Evolutionary conservation across 495 filamentous ascomycete species (phyloP).

Genomic region (Talaromyces thailandensis): DNA sequence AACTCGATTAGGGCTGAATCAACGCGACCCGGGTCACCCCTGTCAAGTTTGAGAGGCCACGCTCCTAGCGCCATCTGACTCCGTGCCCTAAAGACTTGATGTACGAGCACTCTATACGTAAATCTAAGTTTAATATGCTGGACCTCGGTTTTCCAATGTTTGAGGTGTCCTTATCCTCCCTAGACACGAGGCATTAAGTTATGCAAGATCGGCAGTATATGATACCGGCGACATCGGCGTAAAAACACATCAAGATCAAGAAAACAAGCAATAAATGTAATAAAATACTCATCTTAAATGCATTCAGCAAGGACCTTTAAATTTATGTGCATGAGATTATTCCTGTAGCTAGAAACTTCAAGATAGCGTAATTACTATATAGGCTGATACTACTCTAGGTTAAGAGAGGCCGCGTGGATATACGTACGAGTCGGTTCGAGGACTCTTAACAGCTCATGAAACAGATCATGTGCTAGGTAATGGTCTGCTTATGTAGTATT

Average conservation of each 20-base stretch:
- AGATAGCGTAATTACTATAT: background rate
- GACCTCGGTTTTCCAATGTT: too few species aligned
- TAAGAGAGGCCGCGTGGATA: background rate
- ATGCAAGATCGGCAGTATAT: too few species aligned
- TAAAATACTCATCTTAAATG: background rate
- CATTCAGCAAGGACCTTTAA: background rate
- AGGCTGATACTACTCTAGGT: background rate
- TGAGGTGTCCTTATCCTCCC: too few species aligned
- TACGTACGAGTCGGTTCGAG: background rate
- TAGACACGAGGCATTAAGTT: too few species aligned
- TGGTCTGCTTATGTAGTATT: background rate
- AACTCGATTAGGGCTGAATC: background rate
- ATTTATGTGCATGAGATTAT: background rate
- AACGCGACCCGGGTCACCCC: background rate
- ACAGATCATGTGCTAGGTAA: background rate
- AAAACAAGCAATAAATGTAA: background rate
- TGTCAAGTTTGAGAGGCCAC: background rate
- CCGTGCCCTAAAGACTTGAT: too few species aligned
- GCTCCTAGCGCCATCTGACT: background rate
- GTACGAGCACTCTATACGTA: too few species aligned
- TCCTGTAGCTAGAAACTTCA: background rate
- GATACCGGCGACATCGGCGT: background rate
- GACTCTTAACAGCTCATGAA: background rate
- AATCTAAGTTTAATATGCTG: too few species aligned
- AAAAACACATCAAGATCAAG: background rate